Conservation (phyloP, 1,284 basidiomycete genomes). For the Cryptococcus sp. region DNA sequence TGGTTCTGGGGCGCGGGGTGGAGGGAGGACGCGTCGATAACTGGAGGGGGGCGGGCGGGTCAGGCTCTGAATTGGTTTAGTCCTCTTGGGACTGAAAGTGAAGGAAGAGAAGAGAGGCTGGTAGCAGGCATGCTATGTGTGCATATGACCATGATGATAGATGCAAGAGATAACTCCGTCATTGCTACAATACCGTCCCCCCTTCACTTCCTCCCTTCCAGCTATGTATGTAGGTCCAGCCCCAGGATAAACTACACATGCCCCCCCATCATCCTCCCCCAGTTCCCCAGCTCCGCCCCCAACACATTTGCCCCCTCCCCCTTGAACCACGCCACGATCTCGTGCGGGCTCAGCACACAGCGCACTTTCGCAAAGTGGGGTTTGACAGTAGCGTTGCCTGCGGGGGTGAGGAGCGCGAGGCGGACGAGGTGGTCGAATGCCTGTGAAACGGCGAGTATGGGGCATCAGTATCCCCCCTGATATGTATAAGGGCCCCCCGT, state of each 20-base stretch:
- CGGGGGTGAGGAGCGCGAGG: conserved; percentile 40
- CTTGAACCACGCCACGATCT: conserved; percentile 48
- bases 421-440: conserved; percentile 42
- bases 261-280: conserved; percentile 47
- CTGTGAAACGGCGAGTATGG: conserved; percentile 7
- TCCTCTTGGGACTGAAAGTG: no score
- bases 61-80: no score
- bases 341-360: conserved; percentile 41
- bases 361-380: conserved; percentile 42
- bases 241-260: conserved; percentile 38
- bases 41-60: no score
- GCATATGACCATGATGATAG: no score
- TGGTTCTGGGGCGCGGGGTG: no score
- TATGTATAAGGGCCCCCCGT: not conserved
- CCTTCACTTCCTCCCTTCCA: no score
- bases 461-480: not conserved
- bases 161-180: no score
- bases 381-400: conserved; percentile 10
- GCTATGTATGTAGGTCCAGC: no score
- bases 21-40: no score
- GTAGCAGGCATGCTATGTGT: no score
- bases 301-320: conserved; percentile 39
- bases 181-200: no score
- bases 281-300: conserved; percentile 44
- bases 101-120: no score